Percentiles rank a stretch among this genome's conserved stretches.
Conservation (phyloP, 345 rosid species). For the Moricandia moricandioides region DNA sequence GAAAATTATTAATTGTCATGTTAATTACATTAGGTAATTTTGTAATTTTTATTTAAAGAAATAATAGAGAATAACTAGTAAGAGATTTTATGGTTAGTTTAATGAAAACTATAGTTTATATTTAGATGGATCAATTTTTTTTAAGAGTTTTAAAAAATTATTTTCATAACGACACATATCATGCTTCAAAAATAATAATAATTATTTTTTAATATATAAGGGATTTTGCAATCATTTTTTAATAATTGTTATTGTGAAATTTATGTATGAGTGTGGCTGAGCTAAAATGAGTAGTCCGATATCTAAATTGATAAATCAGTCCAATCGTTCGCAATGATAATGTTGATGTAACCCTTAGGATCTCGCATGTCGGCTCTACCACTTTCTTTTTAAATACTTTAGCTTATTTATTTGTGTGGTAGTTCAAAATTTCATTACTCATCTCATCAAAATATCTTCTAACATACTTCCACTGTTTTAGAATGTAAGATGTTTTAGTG, state of each 20-base stretch:
- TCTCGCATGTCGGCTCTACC: constrained; percentile 26
- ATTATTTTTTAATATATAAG: no score
- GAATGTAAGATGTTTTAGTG: no score
- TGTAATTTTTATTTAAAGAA: no score
- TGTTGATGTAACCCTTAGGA: constrained; percentile 33
- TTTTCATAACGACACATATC: no score
- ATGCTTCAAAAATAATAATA: no score
- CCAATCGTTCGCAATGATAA: constrained; percentile 33
- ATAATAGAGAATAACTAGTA: no score
- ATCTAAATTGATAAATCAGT: constrained; percentile 8
- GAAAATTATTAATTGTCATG: no score
- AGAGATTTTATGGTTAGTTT: no score
- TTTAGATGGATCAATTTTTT: no score
- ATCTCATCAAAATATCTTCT: constrained; percentile 22
- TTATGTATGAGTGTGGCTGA: neutral
- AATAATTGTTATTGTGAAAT: constrained; percentile 3
- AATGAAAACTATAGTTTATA: no score
- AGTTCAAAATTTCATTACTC: constrained; percentile 21
- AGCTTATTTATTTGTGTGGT: constrained; percentile 17
- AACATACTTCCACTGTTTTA: neutral
- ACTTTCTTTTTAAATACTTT: constrained; percentile 11
- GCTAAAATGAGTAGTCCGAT: constrained; percentile 28
- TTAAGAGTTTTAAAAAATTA: no score
- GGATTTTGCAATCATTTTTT: neutral
- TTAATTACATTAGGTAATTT: no score